A percentile compares a stretch with the other conserved stretches of the same genome.
phyloP scores from a whole-genome alignment of 2,329 filamentous ascomycete genomes.

The Teratosphaeria pseudoeucalypti region DNA sequence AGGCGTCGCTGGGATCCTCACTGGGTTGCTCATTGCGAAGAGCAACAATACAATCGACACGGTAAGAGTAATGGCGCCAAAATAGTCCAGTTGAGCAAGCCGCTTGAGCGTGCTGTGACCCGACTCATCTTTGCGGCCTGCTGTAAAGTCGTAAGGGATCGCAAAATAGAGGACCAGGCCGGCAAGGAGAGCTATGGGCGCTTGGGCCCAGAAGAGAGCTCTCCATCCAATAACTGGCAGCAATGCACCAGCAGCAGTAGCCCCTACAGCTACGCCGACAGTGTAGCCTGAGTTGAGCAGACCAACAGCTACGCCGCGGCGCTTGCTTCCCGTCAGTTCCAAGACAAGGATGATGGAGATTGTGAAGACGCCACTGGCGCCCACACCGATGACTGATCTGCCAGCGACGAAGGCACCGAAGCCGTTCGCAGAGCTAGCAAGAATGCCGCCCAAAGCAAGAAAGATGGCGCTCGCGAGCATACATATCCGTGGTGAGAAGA shows the following conservation, averaged over 20 bases:
- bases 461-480: conserved; percentile 51
- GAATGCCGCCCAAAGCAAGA: conserved; percentile 51
- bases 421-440: conserved; percentile 51
- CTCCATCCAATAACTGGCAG: conserved; percentile 60
- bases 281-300: conserved; percentile 65
- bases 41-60: conserved; percentile 61
- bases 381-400: conserved; percentile 56
- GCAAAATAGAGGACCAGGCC: conserved; percentile 54
- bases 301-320: conserved; percentile 63
- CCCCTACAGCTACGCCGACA: conserved; percentile 59
- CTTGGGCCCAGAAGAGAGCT: conserved; percentile 62
- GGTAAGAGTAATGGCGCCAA: conserved; percentile 56
- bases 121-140: conserved; percentile 22
- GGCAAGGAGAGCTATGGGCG: conserved; percentile 51
- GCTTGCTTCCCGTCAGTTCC: conserved; percentile 57
- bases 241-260: conserved; percentile 57
- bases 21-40: conserved; percentile 55
- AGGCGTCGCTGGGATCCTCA: conserved; percentile 47
- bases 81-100: conserved; percentile 61
- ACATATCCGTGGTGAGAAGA: conserved; percentile 60
- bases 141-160: conserved; percentile 44
- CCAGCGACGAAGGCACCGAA: conserved; percentile 59
- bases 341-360: conserved; percentile 65
- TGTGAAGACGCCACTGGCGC: conserved; percentile 61
- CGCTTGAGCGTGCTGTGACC: conserved; percentile 38